Base-by-base conservation (phyloP, 768 basidiomycete genomes). In the Cytidiella melzeri region DNA sequence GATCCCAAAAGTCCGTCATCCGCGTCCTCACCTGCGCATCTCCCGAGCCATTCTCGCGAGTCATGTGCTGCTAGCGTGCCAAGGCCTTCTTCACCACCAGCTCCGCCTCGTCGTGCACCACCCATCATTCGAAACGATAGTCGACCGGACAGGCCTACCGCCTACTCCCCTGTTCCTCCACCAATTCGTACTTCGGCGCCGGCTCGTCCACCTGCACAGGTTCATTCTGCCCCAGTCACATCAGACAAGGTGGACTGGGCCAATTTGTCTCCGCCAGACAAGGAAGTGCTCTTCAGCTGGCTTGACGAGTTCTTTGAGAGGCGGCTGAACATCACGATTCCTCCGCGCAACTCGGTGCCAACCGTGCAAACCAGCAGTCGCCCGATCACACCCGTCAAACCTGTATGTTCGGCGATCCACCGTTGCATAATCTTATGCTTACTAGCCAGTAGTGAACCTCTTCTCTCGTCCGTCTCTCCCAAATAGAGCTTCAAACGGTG, bases 241-340 rank as follows among this genome's bases (percentile, higher is more conserved):
- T 52, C 43, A 57, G 51, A 45, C 4, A 47, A 34, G 36, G 77
- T 90, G 25, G 80, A 87, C 60, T 91, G 87, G 87, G 63, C 72
- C 4, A 80, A 85, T 61, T 70, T 91, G 41, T 76, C 79, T 1
- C 58, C 62, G 19, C 73, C 82, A 60, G 86, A 91, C 58, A 90
- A 87, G 60, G 67, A 77, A 25, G 77, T 70, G 21, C 85, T 91
- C 60, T 91, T 90, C 64, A 65, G 66, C 51, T 90, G 87, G 87
- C 69, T 91, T 19, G 87, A 91, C 61, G 87, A 89, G 58, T 90
- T 83, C 66, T 91, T 91, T 58, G 73, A 77, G 13, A 71, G 73
- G 27, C 69, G 68, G 43, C 62, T 72, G 19, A 56, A 63, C 20
- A 61, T 65, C 5, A 43, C 51, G 4, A 45, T 51, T 2, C 50